These are phyloP conservation scores for Kipferlia bialata DNA, from an alignment of 78 protist species.

Conservation along the genomic window DNA sequence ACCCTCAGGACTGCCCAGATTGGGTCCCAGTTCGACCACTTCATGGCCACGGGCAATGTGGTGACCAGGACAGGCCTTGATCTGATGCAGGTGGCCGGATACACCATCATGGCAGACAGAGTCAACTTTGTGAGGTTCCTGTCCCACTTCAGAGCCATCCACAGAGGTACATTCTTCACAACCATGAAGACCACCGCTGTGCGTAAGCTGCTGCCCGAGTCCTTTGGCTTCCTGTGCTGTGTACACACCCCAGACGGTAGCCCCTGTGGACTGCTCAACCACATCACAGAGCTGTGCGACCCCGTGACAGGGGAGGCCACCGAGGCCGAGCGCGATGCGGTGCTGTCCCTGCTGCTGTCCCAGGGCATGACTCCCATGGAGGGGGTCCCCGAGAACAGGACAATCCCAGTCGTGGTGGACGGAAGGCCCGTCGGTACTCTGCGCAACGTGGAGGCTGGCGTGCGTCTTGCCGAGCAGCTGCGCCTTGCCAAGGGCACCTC, in stretches of 20 bases:
- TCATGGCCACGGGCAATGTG: conserved; percentile 78
- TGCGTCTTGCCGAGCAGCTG: background rate
- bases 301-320: background rate
- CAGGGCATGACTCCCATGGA: conserved; percentile 12
- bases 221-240: conserved; percentile 95
- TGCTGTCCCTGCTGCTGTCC: background rate
- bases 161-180: conserved; percentile 77
- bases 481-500: conserved; percentile 10
- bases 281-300: conserved; percentile 55
- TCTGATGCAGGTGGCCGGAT: conserved; percentile 71
- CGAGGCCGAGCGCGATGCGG: background rate
- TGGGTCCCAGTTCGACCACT: conserved; percentile 8
- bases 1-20: background rate
- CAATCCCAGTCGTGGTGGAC: conserved; percentile 26
- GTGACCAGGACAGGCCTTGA: conserved; percentile 61
- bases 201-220: conserved; percentile 83
- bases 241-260: conserved; percentile 99
- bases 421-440: conserved; percentile 17
- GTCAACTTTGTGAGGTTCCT: conserved; percentile 74
- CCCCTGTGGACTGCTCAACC: conserved; percentile 95
- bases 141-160: conserved; percentile 68
- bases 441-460: background rate
- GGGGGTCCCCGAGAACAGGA: background rate
- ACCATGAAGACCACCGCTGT: conserved; percentile 76
- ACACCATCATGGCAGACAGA: conserved; percentile 77